These are phyloP conservation scores for Fusarium caatingaense DNA, from an alignment of 2,329 filamentous ascomycete genomes.

Conservation along the genomic window DNA sequence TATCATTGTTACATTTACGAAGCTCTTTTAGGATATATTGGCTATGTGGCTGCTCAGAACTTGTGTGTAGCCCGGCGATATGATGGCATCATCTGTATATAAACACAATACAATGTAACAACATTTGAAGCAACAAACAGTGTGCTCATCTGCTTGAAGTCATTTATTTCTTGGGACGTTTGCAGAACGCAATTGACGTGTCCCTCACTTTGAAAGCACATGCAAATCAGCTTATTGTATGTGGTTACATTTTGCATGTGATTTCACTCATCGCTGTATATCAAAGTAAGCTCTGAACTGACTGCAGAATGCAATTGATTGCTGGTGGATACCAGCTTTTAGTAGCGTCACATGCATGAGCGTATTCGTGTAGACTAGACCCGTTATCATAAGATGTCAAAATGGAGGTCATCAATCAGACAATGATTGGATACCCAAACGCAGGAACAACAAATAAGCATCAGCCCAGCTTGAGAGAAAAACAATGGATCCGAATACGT, in stretches of 20 bases:
- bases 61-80: neutral
- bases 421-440: conserved; percentile 27
- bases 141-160: neutral
- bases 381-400: conserved; percentile 19
- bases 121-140: neutral
- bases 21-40: conserved; percentile 3
- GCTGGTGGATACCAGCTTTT: conserved; percentile 11
- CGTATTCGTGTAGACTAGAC: conserved; percentile 37
- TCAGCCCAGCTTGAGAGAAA: neutral
- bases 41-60: neutral
- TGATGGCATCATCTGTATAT: conserved; percentile 11
- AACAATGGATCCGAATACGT: conserved; percentile 23
- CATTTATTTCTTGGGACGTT: neutral
- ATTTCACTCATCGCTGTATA: neutral
- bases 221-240: neutral
- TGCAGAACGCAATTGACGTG: neutral
- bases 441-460: conserved; percentile 21
- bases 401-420: conserved; percentile 26
- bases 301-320: neutral
- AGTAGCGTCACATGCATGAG: conserved; percentile 27
- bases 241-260: conserved; percentile 26
- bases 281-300: neutral
- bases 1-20: conserved; percentile 4
- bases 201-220: neutral
- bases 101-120: conserved; percentile 5